Base-by-base conservation (phyloP, 768 basidiomycete genomes). In the Lactarius deliciosus region DNA sequence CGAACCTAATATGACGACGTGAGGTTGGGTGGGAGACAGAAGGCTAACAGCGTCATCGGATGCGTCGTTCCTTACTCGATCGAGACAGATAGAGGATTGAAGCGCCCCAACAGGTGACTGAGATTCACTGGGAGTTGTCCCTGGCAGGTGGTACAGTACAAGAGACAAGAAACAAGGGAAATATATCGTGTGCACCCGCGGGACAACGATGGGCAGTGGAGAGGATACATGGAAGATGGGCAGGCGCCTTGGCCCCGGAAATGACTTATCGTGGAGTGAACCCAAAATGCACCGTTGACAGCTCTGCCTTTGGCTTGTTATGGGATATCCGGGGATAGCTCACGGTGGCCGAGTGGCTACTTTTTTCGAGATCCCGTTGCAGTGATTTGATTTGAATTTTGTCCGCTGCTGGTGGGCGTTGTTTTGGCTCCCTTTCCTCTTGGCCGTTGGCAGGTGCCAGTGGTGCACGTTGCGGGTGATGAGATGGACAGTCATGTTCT, bases 1-100 rank as follows among this genome's bases (percentile, higher is more conserved):
- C 16, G 16, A 57, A 47, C 65, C 65, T 63, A 54, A 66, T 66
- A 58, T 63, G 64, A 62, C 45, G 41, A 41, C 18, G 32, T 64
- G 62, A 16, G 55, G 9, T 30, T 20, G 25, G 53, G 25, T 8
- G 32, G 36, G 38, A 28, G 38, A 20, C 20, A 16, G 16, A 13
- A 5, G 40, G 22, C 13, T 25, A 5, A 50, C 22, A 50, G 53
- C 56, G 56, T 65, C 64, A 65, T 65, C 11, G 20, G 53, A 55
- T 60, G 40, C 53, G 57, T 64, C 45, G 34, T 47, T 15, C 34
- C 13, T 36, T 47, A 18, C 41, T 13, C 36, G 22, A 2, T 38
- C 28, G 34, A 50, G 22, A 50, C 47, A 50, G 47, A 30, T 61
- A 30, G 30, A 45, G 36, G 20, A 25, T 41, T 63, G 38, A 9